Base-by-base conservation (phyloP, 345 rosid genomes). In the Aquilaria yunnanensis region DNA sequence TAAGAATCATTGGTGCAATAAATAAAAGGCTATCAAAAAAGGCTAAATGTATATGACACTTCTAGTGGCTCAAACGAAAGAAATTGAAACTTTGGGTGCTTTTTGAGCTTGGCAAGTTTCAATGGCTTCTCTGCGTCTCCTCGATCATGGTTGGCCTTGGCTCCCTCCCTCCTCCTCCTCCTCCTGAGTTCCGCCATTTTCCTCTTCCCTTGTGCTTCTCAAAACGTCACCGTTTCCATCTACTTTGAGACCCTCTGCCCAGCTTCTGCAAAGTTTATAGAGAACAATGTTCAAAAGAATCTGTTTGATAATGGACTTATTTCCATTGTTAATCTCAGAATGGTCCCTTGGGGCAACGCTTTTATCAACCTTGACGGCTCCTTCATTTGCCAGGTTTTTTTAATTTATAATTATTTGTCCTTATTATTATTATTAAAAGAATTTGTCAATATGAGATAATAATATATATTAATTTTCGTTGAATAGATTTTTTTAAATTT, bases 291-390 rank as follows among this genome's bases (percentile, higher is more conserved):
- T 60, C 79, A 70, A 7, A 81, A 83, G 74, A 23, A 23, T 23
- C 58, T 87, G 64, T 87, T 93, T 57, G 61, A 80, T 31, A 57
- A 13, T 31, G 86, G 80, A 4, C 87, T 92, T 65, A 72, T 72
- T 72, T 77, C 88, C 69, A 69, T 84, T 65, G 76, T 89, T 76
- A 70, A 85, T 70, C 96, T 89, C 69, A 79, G 83, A 59, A 58
- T 89, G 65, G 46, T 89, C 29, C 98, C 98, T 3, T 92, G 90
- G 96, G 98, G 98, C 53, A 92, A 92, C 61, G 64, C 89, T 56
- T 33, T 76, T 61, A 23, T 78, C 43, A 64, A 71, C 34, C 69
- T 69, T 29, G 71, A 80, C 57, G 80, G 80, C 37, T 29, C 77
- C 76, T 60, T 83, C 72, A 59, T 56, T 67, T 92, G 97, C 72